Evolutionary conservation across 2,329 filamentous ascomycete species (phyloP), one percentile per base, ranked within the genome.

Genomic region (Epichloe bromicola): DNA sequence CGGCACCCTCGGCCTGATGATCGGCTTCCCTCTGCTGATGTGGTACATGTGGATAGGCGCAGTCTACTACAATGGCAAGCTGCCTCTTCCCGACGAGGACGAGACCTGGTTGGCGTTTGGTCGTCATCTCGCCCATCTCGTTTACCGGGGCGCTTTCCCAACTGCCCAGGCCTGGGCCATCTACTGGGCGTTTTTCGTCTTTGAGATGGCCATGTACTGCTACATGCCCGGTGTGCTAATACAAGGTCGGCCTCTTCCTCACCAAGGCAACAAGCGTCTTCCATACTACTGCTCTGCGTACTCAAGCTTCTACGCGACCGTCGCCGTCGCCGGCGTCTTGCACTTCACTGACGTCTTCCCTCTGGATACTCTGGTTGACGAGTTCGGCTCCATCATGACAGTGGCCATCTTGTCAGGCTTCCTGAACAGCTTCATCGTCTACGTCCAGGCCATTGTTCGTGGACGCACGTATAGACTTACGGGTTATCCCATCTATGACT

Each of bases 11-110:
- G 73, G 79, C 58, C 88, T 96, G 80, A 97, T 97, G 88, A 76
- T 89, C 55, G 81, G 85, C 44, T 98, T 97, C 69, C 93, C 93
- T 15, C 55, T 83, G 38, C 78, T 98, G 60, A 97, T 97, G 91
- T 96, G 88, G 78, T 97, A 96, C 73, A 95, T 98, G 90, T 97
- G 90, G 90, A 83, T 95, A 67, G 93, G 93, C 48, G 86, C 91
- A 36, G 90, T 83, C 47, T 95, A 91, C 71, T 98, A 96, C 70
- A 74, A 88, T 63, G 91, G 91, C 59, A 82, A 86, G 56, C 74
- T 94, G 26, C 26, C 26, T 10, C 26, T 30, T 30, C 26, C 26
- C 26, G 8, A 30, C 8, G 26, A 10, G 26, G 8, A 10, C 26
- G 26, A 30, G 26, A 30, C 8, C 26, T 30, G 26, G 26, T 30